Conservation (phyloP, 2,329 filamentous ascomycete species). For the Aspergillus intermedius region DNA sequence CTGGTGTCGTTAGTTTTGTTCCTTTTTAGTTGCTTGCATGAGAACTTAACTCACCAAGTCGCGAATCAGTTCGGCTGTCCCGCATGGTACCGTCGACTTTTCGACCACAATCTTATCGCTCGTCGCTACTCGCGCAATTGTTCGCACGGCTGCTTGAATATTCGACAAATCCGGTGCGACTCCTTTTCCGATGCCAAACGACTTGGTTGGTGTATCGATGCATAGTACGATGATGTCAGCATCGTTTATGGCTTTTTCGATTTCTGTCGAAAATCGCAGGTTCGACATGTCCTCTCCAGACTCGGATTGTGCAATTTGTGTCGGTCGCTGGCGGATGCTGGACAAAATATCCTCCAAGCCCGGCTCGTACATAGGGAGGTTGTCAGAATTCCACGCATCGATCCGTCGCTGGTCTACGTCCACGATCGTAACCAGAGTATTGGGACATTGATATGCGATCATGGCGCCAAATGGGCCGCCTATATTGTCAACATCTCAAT, state of each 20-base stretch:
- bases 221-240: constrained; percentile 69
- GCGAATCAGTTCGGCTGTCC: constrained; percentile 63
- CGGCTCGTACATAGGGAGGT: not conserved
- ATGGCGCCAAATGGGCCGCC: not conserved
- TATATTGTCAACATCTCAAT: not conserved
- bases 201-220: constrained; percentile 75
- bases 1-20: constrained; percentile 1
- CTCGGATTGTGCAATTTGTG: not conserved
- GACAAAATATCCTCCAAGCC: not conserved
- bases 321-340: not conserved
- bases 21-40: not conserved
- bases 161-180: constrained; percentile 65
- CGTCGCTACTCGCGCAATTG: constrained; percentile 61
- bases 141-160: constrained; percentile 62
- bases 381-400: not conserved
- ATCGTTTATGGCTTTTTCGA: constrained; percentile 55
- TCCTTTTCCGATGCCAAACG: constrained; percentile 60
- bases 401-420: not conserved
- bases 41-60: constrained; percentile 51
- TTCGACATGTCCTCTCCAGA: constrained; percentile 44
- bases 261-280: constrained; percentile 65
- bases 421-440: not conserved
- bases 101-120: constrained; percentile 68
- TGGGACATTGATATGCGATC: not conserved
- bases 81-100: constrained; percentile 72